Evolutionary conservation across 2,329 filamentous ascomycete genomes (phyloP).

Genomic region (Paraphoma chrysanthemicola): DNA sequence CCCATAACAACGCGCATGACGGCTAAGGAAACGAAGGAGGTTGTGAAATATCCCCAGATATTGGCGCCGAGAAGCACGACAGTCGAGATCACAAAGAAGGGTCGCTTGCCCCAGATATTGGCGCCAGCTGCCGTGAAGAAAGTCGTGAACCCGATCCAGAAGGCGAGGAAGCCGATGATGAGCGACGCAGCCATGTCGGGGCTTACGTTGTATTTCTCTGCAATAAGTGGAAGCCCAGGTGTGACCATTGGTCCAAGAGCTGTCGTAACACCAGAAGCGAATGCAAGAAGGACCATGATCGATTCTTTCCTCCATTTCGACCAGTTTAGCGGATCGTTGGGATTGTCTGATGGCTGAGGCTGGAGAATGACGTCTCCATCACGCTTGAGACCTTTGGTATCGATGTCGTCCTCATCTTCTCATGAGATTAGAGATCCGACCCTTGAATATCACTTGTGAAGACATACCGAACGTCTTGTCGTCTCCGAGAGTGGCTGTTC

Average conservation of each 20-base stretch:
- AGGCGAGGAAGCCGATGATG: slow-evolving; percentile 46
- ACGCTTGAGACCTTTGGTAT: slow-evolving; percentile 43
- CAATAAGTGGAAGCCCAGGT: slow-evolving; percentile 46
- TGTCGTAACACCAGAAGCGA: slow-evolving; percentile 43
- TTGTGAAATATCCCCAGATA: slow-evolving; percentile 51
- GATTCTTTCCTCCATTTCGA: slow-evolving; percentile 36
- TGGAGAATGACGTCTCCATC: slow-evolving; percentile 78
- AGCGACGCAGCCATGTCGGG: slow-evolving; percentile 49
- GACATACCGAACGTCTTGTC: slow-evolving; percentile 1
- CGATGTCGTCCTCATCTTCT: slow-evolving; percentile 16
- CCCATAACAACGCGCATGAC: slow-evolving; percentile 79
- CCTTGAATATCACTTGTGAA: slow-evolving; percentile 6
- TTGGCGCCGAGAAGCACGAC: slow-evolving; percentile 46
- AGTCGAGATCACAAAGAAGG: slow-evolving; percentile 48
- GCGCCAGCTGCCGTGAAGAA: slow-evolving; percentile 53
- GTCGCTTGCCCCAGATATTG: slow-evolving; percentile 47
- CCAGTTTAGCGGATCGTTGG: slow-evolving; percentile 77
- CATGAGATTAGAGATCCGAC: background rate
- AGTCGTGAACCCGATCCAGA: slow-evolving; percentile 50
- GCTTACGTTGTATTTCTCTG: slow-evolving; percentile 45
- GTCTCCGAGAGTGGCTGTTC: slow-evolving; percentile 35
- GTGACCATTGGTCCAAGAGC: slow-evolving; percentile 52
- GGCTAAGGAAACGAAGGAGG: slow-evolving; percentile 47
- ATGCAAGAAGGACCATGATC: slow-evolving; percentile 43
- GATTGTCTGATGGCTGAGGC: slow-evolving; percentile 89